Evolutionary conservation across 352 stramenopile species (phyloP), one percentile per base, ranked within the genome.

Genomic region (Achlya hypogyna): DNA sequence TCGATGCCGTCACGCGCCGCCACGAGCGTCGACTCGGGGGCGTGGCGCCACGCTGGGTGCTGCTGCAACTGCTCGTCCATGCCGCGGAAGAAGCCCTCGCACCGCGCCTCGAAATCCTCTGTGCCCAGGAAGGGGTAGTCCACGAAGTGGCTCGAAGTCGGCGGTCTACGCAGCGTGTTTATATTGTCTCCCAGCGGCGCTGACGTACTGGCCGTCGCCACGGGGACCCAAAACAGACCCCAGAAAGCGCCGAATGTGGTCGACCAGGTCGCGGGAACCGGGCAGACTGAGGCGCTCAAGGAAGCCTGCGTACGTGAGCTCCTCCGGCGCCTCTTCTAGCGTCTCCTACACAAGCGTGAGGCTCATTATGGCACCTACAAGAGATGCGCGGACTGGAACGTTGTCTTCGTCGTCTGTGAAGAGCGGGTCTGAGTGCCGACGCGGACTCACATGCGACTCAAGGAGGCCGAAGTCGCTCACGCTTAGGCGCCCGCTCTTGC

Each of bases 1-100:
- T 97, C 89, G 43, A 97, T 82, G 0, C 87, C 78, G 62, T 96
- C 85, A 9, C 89, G 79, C 5, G 80, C 87, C 54, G 82, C 87
- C 2, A 69, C 29, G 1, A 95, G 63, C 29, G 74, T 89, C 2
- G 71, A 35, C 51, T 94, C 85, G 2, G 81, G 87, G 0, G 69
- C 75, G 63, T 89, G 76, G 5, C 82, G 72, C 85, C 85, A 94
- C 4, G 78, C 72, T 4, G 81, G 72, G 29, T 94, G 85, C 10
- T 71, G 66, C 18, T 70, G 23, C 8, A 94, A 53, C 32, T 77
- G 70, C 4, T 88, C 83, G 29, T 88, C 78, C 70, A 90, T 90
- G 56, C 63, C 77, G 42, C 84, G 71, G 62, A 94, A 91, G 68
- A 94, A 94, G 32, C 75, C 74, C 20, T 79, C 72, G 56, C 80